phyloP scores from a whole-genome alignment of 352 stramenopile genomes.

The Phytophthora rubi region DNA sequence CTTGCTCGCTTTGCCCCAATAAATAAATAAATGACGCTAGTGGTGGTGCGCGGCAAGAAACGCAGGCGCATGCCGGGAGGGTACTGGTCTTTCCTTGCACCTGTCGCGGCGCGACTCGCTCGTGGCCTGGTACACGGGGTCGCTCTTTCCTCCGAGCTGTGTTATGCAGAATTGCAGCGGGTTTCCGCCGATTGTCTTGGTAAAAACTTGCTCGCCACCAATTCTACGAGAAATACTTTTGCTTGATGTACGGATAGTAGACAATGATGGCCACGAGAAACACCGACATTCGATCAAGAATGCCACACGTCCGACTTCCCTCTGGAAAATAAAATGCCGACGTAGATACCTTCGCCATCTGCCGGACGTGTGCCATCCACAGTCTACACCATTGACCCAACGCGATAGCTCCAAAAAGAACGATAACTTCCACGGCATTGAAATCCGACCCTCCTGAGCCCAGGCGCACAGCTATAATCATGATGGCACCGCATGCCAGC shows the following conservation, averaged over 20 bases:
- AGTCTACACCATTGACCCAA: slow-evolving; percentile 48
- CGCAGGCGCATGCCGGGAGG: neutral
- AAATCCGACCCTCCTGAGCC: slow-evolving; percentile 30
- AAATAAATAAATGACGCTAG: slow-evolving; percentile 47
- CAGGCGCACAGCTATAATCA: slow-evolving; percentile 42
- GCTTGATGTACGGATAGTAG: slow-evolving; percentile 62
- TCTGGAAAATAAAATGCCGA: slow-evolving; percentile 53
- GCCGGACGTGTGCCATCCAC: slow-evolving; percentile 45
- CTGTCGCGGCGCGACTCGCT: too few relatives aligned
- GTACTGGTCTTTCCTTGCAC: neutral
- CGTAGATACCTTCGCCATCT: slow-evolving; percentile 52
- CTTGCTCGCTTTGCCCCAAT: slow-evolving; percentile 24
- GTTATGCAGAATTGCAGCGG: too few relatives aligned
- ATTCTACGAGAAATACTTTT: slow-evolving; percentile 35
- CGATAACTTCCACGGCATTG: slow-evolving; percentile 39
- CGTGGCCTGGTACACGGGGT: too few relatives aligned
- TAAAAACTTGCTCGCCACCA: neutral
- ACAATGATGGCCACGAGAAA: slow-evolving; percentile 56
- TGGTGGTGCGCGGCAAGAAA: slow-evolving; percentile 25
- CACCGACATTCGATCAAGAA: slow-evolving; percentile 51
- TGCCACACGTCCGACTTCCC: slow-evolving; percentile 39
- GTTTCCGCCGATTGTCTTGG: too few relatives aligned
- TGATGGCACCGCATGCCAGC: slow-evolving; percentile 39
- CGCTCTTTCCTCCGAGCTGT: too few relatives aligned
- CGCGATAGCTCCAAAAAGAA: slow-evolving; percentile 48